Evolutionary conservation across 139 green algal species (phyloP), one percentile per base, ranked within the genome.

Genomic region (Eudorina sp.): DNA sequence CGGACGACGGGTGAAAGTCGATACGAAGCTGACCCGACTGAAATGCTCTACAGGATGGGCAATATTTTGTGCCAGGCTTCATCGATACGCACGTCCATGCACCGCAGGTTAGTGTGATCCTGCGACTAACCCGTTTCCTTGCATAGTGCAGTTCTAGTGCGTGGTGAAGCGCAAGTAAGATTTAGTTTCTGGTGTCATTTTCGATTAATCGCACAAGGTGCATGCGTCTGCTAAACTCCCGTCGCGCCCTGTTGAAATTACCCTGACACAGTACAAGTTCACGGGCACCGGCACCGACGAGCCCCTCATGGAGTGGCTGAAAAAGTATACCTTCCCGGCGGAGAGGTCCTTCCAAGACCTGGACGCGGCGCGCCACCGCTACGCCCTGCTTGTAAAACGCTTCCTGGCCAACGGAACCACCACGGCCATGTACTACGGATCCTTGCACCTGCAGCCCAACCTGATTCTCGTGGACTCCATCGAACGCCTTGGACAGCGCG

Each of bases 71-170:
- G 34, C 90, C 90, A 60, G 90, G 90, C 27, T 81, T 93, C 21
- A 92, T 93, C 25, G 90, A 93, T 46, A 93, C 90, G 18, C 90
- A 93, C 75, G 90, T 93, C 6, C 90, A 93, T 72, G 90, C 90
- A 8, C 90, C 90, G 4, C 90, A 93, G 72, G 88, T 91, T 23
- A 79, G 25, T 51, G 34, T 7, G 36, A 76, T 48, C 19, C 4
- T 76, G 7, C 68, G 14, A 76, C 34, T 48, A 9, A 2, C 19
- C 4, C 31, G 68, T 27, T 72, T 34, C 13, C 19, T 7, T 46
- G 36, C n/a, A n/a, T n/a, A n/a, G n/a, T n/a, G n/a, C 34, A 76
- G 19, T 41, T 74, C 2, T 74, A 3, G n/a, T n/a, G n/a, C n/a
- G n/a, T n/a, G n/a, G n/a, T n/a, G n/a, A n/a, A n/a, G n/a, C n/a